Base-by-base conservation (phyloP, 129 eudicot genomes). In the Heracleum sosnowskyi region DNA sequence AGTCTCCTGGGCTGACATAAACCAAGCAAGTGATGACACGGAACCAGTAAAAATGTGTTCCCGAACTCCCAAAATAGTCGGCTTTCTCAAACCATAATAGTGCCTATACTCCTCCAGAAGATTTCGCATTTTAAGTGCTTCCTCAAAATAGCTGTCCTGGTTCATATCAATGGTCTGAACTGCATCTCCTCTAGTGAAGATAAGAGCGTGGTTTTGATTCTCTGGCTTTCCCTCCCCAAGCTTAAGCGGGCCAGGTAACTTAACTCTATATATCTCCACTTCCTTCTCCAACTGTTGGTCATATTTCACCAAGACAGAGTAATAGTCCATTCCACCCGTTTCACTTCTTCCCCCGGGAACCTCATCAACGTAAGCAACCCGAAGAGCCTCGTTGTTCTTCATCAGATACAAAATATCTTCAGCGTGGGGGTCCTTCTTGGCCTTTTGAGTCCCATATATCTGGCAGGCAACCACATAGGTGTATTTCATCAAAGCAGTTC, bases 341-440 rank as follows among this genome's bases (percentile, higher is more conserved):
- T 44, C 47, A 44, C 4, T 44, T 44, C 47, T 12, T 60, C 86
- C 87, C 12, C 74, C 11, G 4, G 84, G 41, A 74, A 91, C 88
- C 93, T 91, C 98, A 84, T 94, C 98, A 76, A 94, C 98, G 64
- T 94, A 94, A n/a, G 98, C 97, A 77, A 91, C 98, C 33, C 98
- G 97, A 78, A 94, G 93, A 22, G 97, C 98, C 82, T 90, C 97
- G 35, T 94, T 88, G 74, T 83, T 84, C 80, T 94, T 86, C 97
- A 94, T 89, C 83, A 94, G 78, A 76, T 86, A 79, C 84, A 91
- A 82, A 73, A 94, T 94, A 82, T 94, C 98, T 42, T 91, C 96
- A 28, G 98, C 98, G 51, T 80, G 97, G 74, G 97, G 97, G 63
- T 94, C 93, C 79, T 87, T 89, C 82, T 91, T 89, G 29, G 96